Base-by-base conservation (phyloP, 2,329 filamentous ascomycete species). In the Arachnomyces sp. region DNA sequence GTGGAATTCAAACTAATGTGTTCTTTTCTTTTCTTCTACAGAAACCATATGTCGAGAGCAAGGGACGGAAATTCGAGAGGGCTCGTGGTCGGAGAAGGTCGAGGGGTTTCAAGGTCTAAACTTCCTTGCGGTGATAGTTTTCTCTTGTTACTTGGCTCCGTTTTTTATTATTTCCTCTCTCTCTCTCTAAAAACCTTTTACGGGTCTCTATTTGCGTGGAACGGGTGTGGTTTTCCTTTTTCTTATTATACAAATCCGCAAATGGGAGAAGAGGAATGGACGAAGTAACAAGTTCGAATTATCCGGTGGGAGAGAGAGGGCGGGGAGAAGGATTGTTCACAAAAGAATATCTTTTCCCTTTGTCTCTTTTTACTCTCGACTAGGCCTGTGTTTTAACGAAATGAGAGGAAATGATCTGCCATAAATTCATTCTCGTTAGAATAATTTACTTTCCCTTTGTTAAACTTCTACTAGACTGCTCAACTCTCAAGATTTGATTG, bases 91-190 rank as follows among this genome's bases (percentile, higher is more conserved):
- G 92, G 74, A 93, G 92, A 83, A 79, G 88, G 70, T 96, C 89
- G 63, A 81, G 85, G 65, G 92, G 93, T 80, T 98, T 98, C 89
- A 98, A 98, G 88, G 92, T 98, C 68, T 98, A 94, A 86, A 47
- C 32, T 43, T 25, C 20, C 20, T 25, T 25, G 20, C 9, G 20
- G 20, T 25, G 20, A 25, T 25, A 25, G 5, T 25, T 25, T 25
- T 25, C 20, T 25, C 20, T 25, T 25, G 20, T 25, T 25, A 25
- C 20, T 25, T n/a, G n/a, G 20, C 20, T 25, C n/a, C n/a, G n/a
- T n/a, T n/a, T n/a, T n/a, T n/a, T n/a, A n/a, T n/a, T n/a, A n/a
- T n/a, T n/a, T n/a, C n/a, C n/a, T n/a, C n/a, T n/a, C n/a, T n/a
- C n/a, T n/a, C n/a, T n/a, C n/a, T n/a, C n/a, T n/a, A n/a, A n/a